Evolutionary conservation across 2,329 filamentous ascomycete genomes (phyloP).

Genomic region (Dothiorella sarmentorum): DNA sequence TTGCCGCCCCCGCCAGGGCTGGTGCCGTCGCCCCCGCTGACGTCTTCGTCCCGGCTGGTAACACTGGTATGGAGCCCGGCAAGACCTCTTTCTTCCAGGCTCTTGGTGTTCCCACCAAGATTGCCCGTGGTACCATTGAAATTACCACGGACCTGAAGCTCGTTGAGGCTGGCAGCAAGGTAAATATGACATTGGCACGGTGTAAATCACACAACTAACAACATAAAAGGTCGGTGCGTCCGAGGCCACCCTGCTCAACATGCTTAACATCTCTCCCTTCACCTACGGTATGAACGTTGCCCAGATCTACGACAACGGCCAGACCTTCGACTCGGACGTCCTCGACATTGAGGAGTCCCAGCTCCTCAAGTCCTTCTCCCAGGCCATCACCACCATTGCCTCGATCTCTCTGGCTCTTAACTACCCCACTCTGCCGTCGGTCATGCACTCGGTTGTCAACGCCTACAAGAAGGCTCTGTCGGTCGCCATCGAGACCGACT

Average conservation of each 20-base stretch:
- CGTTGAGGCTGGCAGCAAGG: conserved; percentile 82
- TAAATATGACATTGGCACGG: background rate
- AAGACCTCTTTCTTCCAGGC: conserved; percentile 99
- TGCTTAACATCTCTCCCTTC: conserved; percentile 99
- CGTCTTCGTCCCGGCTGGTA: conserved; percentile 94
- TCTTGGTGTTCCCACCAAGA: conserved; percentile 99
- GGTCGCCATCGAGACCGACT: conserved; percentile 84
- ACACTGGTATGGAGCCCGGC: conserved; percentile 99
- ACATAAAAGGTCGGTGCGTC: conserved; percentile 75
- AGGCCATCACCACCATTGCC: conserved; percentile 82
- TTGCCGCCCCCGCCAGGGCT: conserved; percentile 95
- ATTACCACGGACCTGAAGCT: conserved; percentile 98
- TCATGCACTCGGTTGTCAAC: conserved; percentile 97
- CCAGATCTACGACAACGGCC: conserved; percentile 97
- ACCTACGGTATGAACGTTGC: conserved; percentile 96
- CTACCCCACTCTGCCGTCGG: conserved; percentile 93
- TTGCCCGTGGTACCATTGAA: conserved; percentile 99
- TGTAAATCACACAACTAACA: background rate
- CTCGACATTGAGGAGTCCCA: conserved; percentile 94
- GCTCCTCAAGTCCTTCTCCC: conserved; percentile 78
- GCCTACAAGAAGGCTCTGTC: conserved; percentile 94
- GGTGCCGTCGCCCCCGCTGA: conserved; percentile 92
- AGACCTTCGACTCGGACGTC: conserved; percentile 80
- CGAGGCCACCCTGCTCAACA: conserved; percentile 97
- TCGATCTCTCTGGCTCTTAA: conserved; percentile 85